Percentiles rank a stretch among this genome's conserved stretches.
Evolutionary conservation across 2,329 filamentous ascomycete genomes (phyloP).

Genomic region (Calonectria leucothoes): DNA sequence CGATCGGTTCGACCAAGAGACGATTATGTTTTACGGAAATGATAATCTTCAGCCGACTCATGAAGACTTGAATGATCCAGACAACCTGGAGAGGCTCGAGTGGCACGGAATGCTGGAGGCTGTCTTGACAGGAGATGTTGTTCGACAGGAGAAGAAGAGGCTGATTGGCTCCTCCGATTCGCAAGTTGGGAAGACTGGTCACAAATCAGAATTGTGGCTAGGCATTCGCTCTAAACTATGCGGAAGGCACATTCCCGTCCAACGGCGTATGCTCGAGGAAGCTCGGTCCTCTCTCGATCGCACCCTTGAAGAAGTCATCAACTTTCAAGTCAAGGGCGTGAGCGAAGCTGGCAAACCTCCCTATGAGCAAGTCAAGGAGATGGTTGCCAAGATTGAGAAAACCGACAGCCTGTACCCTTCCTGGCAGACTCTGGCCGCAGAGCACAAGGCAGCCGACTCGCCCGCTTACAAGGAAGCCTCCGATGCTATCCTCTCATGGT

Average conservation of each 20-base stretch:
- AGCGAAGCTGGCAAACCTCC: slow-evolving; percentile 91
- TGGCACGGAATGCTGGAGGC: slow-evolving; percentile 99
- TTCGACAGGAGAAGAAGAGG: slow-evolving; percentile 97
- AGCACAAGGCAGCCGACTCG: slow-evolving; percentile 82
- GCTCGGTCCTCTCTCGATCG: slow-evolving; percentile 78
- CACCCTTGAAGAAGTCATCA: slow-evolving; percentile 86
- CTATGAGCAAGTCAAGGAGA: slow-evolving; percentile 87
- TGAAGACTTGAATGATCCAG: slow-evolving; percentile 89
- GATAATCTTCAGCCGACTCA: slow-evolving; percentile 89
- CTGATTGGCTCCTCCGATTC: slow-evolving; percentile 81
- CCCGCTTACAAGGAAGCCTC: slow-evolving; percentile 83
- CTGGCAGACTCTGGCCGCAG: slow-evolving; percentile 76
- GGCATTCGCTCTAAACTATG: slow-evolving; percentile 87
- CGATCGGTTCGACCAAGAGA: slow-evolving; percentile 90
- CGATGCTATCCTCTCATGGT: slow-evolving; percentile 92
- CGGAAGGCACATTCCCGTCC: slow-evolving; percentile 84
- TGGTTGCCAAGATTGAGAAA: slow-evolving; percentile 91
- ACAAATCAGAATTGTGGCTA: slow-evolving; percentile 87
- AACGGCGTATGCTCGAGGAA: slow-evolving; percentile 90
- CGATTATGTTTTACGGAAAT: slow-evolving; percentile 91
- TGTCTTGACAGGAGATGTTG: slow-evolving; percentile 94
- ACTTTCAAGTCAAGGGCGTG: slow-evolving; percentile 94
- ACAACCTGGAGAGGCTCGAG: slow-evolving; percentile 89
- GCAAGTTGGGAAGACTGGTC: slow-evolving; percentile 69
- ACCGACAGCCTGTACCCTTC: slow-evolving; percentile 89